Evolutionary conservation across 2,329 filamentous ascomycete genomes (phyloP), one percentile per base, ranked within the genome.

Genomic region (Microdochium paspali): DNA sequence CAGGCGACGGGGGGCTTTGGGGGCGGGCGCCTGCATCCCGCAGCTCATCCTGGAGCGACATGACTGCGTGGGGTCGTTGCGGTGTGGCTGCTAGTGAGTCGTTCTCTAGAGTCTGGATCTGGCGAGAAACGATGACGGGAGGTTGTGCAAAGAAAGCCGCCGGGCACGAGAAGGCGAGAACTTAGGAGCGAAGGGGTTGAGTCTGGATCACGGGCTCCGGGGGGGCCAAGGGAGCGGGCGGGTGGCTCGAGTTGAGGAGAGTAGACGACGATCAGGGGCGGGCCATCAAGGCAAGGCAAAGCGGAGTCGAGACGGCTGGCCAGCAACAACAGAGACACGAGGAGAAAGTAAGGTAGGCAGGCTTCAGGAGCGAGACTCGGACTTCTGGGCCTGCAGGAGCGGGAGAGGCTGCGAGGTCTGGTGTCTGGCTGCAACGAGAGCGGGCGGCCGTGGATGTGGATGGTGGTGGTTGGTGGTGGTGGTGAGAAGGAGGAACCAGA

Each of bases 41-140:
- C 52, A 57, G 54, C 49, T 61, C 58, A 46, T 59, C 61, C 46
- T 53, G 55, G 30, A 53, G 55, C 47, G 62, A 57, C 62, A 65
- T 65, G 49, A 15, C 26, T 32, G 25, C 20, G 9, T 24, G 23
- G 12, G 5, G 12, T 25, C 7, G 23, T n/a, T 20, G 40, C 15
- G 40, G 21, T 12, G 20, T 23, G 26, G 7, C 13, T 28, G 26
- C n/a, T n/a, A n/a, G n/a, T n/a, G n/a, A n/a, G n/a, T n/a, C n/a
- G 26, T 28, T 7, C 26, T 28, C 26, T 40, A 18, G 15, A n/a
- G 32, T 6, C 32, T 9, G 32, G 20, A n/a, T n/a, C n/a, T n/a
- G n/a, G n/a, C n/a, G n/a, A n/a, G n/a, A n/a, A n/a, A n/a, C 10
- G 30, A 31, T 10, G 10, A 10, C 30, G n/a, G 30, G n/a, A n/a